These are phyloP conservation scores for Mycena capillaripes DNA, from an alignment of 768 basidiomycete genomes.

Conservation along the genomic window DNA sequence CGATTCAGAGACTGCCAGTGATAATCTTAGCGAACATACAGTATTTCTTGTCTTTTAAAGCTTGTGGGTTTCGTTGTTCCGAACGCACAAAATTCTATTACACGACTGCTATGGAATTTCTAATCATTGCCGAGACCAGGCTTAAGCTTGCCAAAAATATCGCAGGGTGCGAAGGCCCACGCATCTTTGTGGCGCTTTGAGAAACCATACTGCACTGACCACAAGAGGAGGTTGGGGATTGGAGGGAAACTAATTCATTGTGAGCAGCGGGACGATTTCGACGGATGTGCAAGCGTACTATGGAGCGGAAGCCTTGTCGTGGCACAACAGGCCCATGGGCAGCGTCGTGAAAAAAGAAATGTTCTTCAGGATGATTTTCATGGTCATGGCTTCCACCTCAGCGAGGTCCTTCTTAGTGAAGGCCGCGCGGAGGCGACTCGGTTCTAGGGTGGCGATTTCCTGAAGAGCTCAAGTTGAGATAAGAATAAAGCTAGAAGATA, in stretches of 20 bases:
- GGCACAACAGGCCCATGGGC: constrained; percentile 40
- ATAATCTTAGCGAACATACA: no score
- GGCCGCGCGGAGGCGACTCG: constrained; percentile 40
- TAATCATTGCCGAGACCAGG: constrained; percentile 33
- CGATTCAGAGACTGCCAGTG: no score
- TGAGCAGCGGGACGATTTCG: no score
- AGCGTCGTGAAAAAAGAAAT: constrained; percentile 41
- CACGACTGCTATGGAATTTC: no score
- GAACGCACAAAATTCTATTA: no score
- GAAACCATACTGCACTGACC: constrained; percentile 42
- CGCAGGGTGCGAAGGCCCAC: constrained; percentile 49
- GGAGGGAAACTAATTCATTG: constrained; percentile 42
- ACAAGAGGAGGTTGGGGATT: constrained; percentile 42
- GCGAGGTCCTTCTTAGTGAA: constrained; percentile 45
- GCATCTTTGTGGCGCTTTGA: constrained; percentile 43
- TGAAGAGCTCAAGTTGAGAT: background rate
- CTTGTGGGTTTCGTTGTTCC: no score
- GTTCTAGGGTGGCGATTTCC: constrained; percentile 47
- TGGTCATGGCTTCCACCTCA: constrained; percentile 37
- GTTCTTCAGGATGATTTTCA: constrained; percentile 38
- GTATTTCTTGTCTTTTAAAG: no score
- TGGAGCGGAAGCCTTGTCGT: constrained; percentile 39
- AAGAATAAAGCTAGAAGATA: background rate
- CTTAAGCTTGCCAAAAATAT: constrained; percentile 40
- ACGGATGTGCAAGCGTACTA: constrained; percentile 32